Evolutionary conservation across 352 stramenopile species (phyloP).

Genomic region (Globisporangium carolinianum): DNA sequence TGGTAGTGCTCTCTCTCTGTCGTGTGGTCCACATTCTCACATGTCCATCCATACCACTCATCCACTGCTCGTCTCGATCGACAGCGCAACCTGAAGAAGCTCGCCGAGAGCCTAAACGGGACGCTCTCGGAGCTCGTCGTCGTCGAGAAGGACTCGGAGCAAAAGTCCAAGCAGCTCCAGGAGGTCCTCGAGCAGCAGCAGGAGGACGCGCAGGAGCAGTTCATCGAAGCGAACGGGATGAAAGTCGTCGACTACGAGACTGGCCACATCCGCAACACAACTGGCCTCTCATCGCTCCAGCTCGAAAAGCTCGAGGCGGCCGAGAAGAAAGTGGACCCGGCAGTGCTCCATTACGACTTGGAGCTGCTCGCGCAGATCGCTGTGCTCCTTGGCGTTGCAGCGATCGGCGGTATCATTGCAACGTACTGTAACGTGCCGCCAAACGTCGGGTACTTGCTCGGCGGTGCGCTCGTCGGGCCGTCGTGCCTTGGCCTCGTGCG

Average conservation of each 20-base stretch:
- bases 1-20: slow-evolving; percentile 6
- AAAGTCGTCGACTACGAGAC: slow-evolving; percentile 83
- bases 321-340: slow-evolving; percentile 78
- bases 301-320: slow-evolving; percentile 69
- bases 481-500: slow-evolving; percentile 82
- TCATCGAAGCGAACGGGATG: slow-evolving; percentile 74
- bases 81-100: slow-evolving; percentile 55
- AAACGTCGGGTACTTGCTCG: slow-evolving; percentile 89
- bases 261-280: slow-evolving; percentile 67
- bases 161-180: slow-evolving; percentile 74
- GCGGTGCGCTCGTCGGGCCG: slow-evolving; percentile 85
- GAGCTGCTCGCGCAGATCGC: slow-evolving; percentile 80
- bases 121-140: slow-evolving; percentile 74
- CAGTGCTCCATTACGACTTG: slow-evolving; percentile 85
- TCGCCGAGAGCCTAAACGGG: slow-evolving; percentile 61
- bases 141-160: slow-evolving; percentile 73
- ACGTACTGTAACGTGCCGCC: slow-evolving; percentile 86
- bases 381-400: slow-evolving; percentile 69
- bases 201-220: slow-evolving; percentile 70
- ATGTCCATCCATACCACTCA: too few species aligned
- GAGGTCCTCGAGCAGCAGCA: slow-evolving; percentile 72
- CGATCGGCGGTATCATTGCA: slow-evolving; percentile 85
- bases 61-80: too few species aligned
- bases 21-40: too few species aligned
- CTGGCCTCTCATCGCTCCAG: slow-evolving; percentile 50